phyloP scores from a whole-genome alignment of 306 rosid genomes.

The Lotus japonicus region DNA sequence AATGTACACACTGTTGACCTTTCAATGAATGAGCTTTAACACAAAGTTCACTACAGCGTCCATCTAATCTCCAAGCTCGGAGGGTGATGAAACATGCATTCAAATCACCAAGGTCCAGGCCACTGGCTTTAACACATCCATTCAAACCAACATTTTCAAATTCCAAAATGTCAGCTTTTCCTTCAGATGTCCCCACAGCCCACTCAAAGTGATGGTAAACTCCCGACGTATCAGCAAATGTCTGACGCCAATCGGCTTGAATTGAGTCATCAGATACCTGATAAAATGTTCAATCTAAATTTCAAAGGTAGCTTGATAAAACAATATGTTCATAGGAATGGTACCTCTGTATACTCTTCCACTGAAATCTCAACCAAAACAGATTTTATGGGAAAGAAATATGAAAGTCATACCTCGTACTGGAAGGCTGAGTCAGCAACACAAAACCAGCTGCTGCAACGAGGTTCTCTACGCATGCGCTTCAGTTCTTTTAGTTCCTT shows the following conservation, averaged over 20 bases:
- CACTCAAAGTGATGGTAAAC: slow-evolving; percentile 94
- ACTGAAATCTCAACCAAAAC: slow-evolving; percentile 23
- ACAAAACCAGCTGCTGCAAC: slow-evolving; percentile 98
- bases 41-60: slow-evolving; percentile 81
- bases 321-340: neutral
- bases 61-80: slow-evolving; percentile 92
- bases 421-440: slow-evolving; percentile 92
- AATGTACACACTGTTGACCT: slow-evolving; percentile 94
- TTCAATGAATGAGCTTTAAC: slow-evolving; percentile 94
- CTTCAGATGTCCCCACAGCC: slow-evolving; percentile 98
- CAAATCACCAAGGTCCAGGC: slow-evolving; percentile 77
- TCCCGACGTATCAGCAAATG: slow-evolving; percentile 76
- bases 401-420: slow-evolving; percentile 73
- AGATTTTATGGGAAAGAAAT: slow-evolving; percentile 16
- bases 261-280: slow-evolving; percentile 83
- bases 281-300: slow-evolving; percentile 12
- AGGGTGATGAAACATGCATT: slow-evolving; percentile 84
- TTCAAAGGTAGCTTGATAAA: slow-evolving; percentile 7
- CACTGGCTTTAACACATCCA: slow-evolving; percentile 65
- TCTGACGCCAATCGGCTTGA: slow-evolving; percentile 90
- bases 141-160: slow-evolving; percentile 93
- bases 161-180: slow-evolving; percentile 88
- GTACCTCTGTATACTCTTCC: neutral
- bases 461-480: slow-evolving; percentile 90
- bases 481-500: slow-evolving; percentile 95